Conservation (phyloP, 176 grass and related monocot genomes). For the Oryza glaberrima region DNA sequence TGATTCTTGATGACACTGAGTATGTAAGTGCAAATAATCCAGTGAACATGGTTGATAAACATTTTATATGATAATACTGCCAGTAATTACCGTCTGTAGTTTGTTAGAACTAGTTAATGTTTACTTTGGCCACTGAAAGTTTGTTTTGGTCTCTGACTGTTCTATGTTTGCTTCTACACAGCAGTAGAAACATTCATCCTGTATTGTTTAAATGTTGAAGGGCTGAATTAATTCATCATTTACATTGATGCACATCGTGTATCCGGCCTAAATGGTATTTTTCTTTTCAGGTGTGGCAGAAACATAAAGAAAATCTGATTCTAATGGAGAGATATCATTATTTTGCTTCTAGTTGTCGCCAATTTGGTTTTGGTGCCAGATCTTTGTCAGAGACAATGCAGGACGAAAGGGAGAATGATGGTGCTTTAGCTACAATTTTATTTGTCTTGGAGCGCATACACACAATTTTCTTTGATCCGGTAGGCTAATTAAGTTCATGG, state of each 20-base stretch:
- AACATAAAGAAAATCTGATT: slow-evolving; percentile 94
- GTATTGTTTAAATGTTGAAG: background rate
- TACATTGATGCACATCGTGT: slow-evolving; percentile 12
- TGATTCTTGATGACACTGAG: slow-evolving; percentile 97
- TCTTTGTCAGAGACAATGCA: slow-evolving; percentile 74
- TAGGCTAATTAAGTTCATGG: slow-evolving; percentile 42
- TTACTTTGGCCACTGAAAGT: background rate
- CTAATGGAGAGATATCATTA: slow-evolving; percentile 96
- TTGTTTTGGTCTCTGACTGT: slow-evolving; percentile 1
- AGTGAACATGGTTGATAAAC: slow-evolving; percentile 18
- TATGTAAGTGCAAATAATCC: slow-evolving; percentile 55
- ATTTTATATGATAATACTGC: slow-evolving; percentile 8
- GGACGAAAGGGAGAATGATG: slow-evolving; percentile 87
- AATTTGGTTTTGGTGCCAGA: slow-evolving; percentile 60
- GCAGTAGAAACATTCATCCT: background rate
- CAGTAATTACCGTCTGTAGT: slow-evolving; percentile 10
- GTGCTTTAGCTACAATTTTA: slow-evolving; percentile 75
- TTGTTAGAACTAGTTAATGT: slow-evolving; percentile 12
- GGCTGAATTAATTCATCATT: background rate
- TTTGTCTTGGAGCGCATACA: slow-evolving; percentile 78
- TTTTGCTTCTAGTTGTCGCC: slow-evolving; percentile 76
- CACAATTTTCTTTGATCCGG: slow-evolving; percentile 77
- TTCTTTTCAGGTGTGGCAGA: slow-evolving; percentile 79
- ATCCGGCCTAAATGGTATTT: background rate
- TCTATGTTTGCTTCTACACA: slow-evolving; percentile 19